Conservation (phyloP, 73 alveolate species). For the Paramecium biaurelia region DNA sequence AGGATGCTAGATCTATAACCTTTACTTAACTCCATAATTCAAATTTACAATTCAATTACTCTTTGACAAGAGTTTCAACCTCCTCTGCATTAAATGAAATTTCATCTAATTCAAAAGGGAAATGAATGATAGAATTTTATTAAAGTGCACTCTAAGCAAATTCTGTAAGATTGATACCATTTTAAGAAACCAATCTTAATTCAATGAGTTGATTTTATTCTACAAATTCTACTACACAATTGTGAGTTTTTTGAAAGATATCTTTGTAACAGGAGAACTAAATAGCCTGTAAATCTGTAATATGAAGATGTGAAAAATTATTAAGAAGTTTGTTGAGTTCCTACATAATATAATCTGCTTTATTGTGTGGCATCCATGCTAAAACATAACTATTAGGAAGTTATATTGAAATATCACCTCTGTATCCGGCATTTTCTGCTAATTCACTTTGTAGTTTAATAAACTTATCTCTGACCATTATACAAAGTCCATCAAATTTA, state of each 20-base stretch:
- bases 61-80: neutral
- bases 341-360: neutral
- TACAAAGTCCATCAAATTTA: neutral
- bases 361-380: neutral
- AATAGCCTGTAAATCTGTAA: neutral
- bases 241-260: neutral
- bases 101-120: neutral
- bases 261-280: neutral
- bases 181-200: neutral
- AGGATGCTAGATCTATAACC: neutral
- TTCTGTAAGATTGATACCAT: neutral
- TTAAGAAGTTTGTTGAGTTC: neutral
- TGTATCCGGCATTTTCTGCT: neutral
- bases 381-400: neutral
- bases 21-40: neutral
- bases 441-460: neutral
- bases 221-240: neutral
- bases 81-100: neutral
- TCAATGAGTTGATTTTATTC: neutral
- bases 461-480: neutral
- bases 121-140: neutral
- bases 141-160: neutral
- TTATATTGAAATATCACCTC: neutral
- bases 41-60: neutral
- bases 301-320: neutral